Base-by-base conservation (phyloP, 768 basidiomycete genomes). In the Imleria badia region DNA sequence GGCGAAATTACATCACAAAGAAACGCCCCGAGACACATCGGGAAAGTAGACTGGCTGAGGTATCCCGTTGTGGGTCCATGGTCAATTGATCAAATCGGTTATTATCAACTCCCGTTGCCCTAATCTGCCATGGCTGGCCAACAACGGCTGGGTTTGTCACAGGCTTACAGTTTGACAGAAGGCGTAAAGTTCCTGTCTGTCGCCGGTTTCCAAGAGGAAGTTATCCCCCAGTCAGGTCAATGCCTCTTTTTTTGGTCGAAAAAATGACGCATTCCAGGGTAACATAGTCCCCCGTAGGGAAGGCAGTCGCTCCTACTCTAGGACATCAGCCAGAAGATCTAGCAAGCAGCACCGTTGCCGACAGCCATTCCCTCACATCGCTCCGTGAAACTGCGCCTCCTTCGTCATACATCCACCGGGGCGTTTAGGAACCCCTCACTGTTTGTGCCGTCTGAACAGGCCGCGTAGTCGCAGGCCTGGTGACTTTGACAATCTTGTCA, bases 361-460 rank as follows among this genome's bases (percentile, higher is more conserved):
- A 38, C 33, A n/a, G 22, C 20, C 34, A 5, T 19, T 40, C 22
- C 40, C 40, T 43, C 36, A 26, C 35, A 8, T 31, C 40, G 30
- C 30, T 30, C n/a, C 19, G 7, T 17, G 5, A 41, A 33, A 40
- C 9, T 12, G 12, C 35, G 6, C 34, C n/a, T 8, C 10, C 19
- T 3, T 22, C 17, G 2, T 19, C 40, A n/a, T 42, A 34, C 38
- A 47, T 46, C n/a, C 15, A 19, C 34, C 0, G 0, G 26, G 20
- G 42, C 33, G n/a, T 42, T 47, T 22, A 30, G 5, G 26, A 1
- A 2, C 40, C 20, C 51, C 30, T 17, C 6, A 30, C 48, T 17
- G 26, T 19, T 44, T 42, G 45, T 3, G 43, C 14, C 35, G 39
- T 45, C 29, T 61, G 57, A 13, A 17, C 38, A 3, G 54, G 59